Evolutionary conservation across 768 basidiomycete genomes (phyloP).

Genomic region (Suillus spraguei): DNA sequence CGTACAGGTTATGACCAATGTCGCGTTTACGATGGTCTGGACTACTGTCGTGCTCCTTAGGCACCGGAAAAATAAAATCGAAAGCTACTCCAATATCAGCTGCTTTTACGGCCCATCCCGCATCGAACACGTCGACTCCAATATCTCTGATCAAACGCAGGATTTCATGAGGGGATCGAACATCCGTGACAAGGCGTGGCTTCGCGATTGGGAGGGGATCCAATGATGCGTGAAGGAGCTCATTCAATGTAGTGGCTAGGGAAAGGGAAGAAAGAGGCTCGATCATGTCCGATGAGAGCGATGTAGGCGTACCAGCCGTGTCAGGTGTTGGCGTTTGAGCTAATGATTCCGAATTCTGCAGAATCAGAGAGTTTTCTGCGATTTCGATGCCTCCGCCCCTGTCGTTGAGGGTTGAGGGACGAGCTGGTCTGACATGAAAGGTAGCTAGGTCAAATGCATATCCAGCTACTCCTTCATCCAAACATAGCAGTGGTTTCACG

Average conservation of each 20-base stretch:
- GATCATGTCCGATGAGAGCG: conserved; percentile 7
- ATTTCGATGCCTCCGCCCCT: not conserved
- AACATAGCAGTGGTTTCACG: conserved; percentile 49
- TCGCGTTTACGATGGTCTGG: conserved; percentile 27
- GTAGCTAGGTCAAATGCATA: conserved; percentile 73
- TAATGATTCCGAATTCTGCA: conserved; percentile 19
- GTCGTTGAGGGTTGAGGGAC: conserved; percentile 5
- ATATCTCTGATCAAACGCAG: conserved; percentile 62
- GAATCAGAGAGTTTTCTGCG: conserved; percentile 16
- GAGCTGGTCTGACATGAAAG: conserved; percentile 27
- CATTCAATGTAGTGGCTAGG: conserved; percentile 23
- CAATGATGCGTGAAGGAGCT: conserved; percentile 65
- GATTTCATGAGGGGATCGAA: conserved; percentile 72
- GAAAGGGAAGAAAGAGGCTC: not conserved
- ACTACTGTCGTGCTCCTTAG: conserved; percentile 9
- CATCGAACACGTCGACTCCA: conserved; percentile 80
- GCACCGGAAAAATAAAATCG: conserved; percentile 74
- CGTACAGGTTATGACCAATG: conserved; percentile 78
- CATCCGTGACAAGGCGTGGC: conserved; percentile 60
- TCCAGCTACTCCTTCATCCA: conserved; percentile 72
- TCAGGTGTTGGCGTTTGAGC: conserved; percentile 16
- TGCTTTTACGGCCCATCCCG: conserved; percentile 67
- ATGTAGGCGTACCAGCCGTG: not conserved
- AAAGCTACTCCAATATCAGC: conserved; percentile 74
- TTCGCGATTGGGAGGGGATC: conserved; percentile 52